Evolutionary conservation across 129 eudicot genomes (phyloP).

Genomic region (Centella asiatica): DNA sequence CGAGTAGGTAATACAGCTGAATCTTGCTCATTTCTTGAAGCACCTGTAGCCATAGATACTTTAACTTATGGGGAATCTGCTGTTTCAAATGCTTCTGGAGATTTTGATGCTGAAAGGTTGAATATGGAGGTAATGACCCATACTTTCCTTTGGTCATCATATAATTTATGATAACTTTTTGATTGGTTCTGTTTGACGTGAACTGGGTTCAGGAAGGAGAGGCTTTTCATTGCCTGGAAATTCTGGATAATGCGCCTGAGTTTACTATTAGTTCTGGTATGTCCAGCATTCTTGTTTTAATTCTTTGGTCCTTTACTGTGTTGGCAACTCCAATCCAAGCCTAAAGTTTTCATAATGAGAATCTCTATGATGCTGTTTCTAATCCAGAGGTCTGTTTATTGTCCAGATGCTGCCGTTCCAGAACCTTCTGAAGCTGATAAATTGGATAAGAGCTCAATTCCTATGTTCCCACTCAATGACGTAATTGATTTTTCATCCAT

Average conservation of each 20-base stretch:
- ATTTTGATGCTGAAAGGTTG: conserved; percentile 23
- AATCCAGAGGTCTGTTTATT: conserved; percentile 19
- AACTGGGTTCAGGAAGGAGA: conserved; percentile 39
- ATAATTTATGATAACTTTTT: not conserved
- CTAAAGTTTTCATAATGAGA: conserved; percentile 31
- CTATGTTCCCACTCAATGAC: conserved; percentile 34
- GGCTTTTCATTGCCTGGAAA: conserved; percentile 27
- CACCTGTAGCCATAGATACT: conserved; percentile 24
- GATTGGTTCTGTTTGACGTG: conserved; percentile 5
- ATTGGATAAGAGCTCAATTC: conserved; percentile 21
- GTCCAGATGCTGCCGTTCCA: conserved; percentile 19
- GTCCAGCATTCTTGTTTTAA: conserved; percentile 2
- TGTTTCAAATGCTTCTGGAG: conserved; percentile 23
- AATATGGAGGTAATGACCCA: conserved; percentile 32
- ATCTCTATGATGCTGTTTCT: conserved; percentile 16
- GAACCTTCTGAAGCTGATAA: conserved; percentile 29
- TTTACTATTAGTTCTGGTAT: conserved; percentile 43
- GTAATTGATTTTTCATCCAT: conserved; percentile 40
- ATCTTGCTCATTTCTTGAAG: conserved; percentile 15
- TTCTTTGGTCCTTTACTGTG: not conserved
- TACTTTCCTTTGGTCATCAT: not conserved
- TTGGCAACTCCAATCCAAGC: conserved; percentile 53
- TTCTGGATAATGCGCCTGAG: conserved; percentile 27
- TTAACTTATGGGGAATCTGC: conserved; percentile 37
- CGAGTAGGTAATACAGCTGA: conserved; percentile 12